Percentiles rank a stretch among this genome's conserved stretches.
Conservation (phyloP, 805 yeast genomes). For the Naumovozyma dairenensis region DNA sequence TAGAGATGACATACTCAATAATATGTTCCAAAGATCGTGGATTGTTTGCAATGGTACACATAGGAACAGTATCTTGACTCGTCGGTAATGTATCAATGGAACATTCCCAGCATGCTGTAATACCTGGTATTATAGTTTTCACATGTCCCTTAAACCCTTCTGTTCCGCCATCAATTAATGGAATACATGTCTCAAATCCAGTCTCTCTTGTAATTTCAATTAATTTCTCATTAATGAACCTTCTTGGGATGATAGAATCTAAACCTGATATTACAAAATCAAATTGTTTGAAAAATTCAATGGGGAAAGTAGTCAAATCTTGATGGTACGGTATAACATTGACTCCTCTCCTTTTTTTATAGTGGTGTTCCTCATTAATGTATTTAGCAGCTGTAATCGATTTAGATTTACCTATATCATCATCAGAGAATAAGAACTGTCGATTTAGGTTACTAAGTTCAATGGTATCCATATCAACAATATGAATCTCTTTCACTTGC, state of each 20-base stretch:
- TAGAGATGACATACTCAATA: constrained; percentile 76
- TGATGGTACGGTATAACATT: constrained; percentile 50
- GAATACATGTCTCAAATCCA: constrained; percentile 41
- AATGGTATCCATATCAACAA: constrained; percentile 87
- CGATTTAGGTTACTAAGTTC: constrained; percentile 85
- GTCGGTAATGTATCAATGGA: constrained; percentile 64
- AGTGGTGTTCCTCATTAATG: constrained; percentile 28
- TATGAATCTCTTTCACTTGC: constrained; percentile 53
- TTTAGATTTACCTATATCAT: constrained; percentile 78
- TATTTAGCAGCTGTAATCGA: constrained; percentile 66
- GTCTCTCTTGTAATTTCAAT: constrained; percentile 52
- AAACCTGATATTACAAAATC: constrained; percentile 74
- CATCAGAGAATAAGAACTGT: constrained; percentile 73
- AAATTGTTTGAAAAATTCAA: constrained; percentile 57
- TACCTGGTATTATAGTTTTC: constrained; percentile 73
- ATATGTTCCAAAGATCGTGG: constrained; percentile 95
- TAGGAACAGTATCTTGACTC: constrained; percentile 51
- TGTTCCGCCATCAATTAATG: constrained; percentile 88
- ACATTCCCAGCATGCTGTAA: constrained; percentile 90
- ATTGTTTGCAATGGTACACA: constrained; percentile 88
- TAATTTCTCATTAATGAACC: constrained; percentile 75
- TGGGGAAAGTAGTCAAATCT: constrained; percentile 54
- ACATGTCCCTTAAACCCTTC: constrained; percentile 92
- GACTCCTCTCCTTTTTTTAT: constrained; percentile 20
- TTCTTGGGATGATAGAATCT: constrained; percentile 80